Conservation (phyloP, 192 early-diverging fungal species). For the Coemansia furcata region DNA sequence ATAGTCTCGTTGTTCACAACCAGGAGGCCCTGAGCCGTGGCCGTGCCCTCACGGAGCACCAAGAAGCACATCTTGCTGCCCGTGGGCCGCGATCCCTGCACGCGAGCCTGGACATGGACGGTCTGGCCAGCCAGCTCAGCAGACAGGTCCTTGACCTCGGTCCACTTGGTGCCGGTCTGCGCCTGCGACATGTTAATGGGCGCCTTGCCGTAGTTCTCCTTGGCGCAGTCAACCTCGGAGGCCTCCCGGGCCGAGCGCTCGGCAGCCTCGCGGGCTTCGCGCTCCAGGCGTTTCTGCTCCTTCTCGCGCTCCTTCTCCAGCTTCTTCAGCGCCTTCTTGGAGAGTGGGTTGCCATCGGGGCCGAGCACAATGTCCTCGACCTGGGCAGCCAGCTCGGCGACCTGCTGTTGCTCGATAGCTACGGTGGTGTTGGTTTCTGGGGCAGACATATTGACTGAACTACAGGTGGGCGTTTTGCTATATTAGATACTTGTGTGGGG, state of each 20-base stretch:
- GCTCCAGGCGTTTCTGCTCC: slow-evolving; percentile 66
- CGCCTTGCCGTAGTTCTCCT: slow-evolving; percentile 81
- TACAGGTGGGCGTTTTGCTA: not conserved
- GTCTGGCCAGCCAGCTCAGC: slow-evolving; percentile 65
- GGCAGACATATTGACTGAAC: slow-evolving; percentile 23
- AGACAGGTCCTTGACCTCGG: slow-evolving; percentile 64
- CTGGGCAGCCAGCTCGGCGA: slow-evolving; percentile 46
- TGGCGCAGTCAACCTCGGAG: slow-evolving; percentile 69
- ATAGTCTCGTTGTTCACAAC: slow-evolving; percentile 65
- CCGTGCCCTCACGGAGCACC: slow-evolving; percentile 79
- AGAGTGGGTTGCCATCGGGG: slow-evolving; percentile 86
- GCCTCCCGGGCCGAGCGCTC: slow-evolving; percentile 62
- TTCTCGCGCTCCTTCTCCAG: slow-evolving; percentile 88
- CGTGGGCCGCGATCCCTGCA: slow-evolving; percentile 85
- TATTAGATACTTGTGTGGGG: not conserved
- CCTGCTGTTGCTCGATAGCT: slow-evolving; percentile 1
- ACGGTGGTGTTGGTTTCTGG: slow-evolving; percentile 16
- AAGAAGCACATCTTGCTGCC: slow-evolving; percentile 83
- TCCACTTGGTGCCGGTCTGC: slow-evolving; percentile 66
- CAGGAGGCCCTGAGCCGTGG: slow-evolving; percentile 90
- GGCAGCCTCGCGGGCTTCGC: slow-evolving; percentile 59
- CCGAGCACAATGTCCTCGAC: slow-evolving; percentile 56
- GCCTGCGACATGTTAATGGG: slow-evolving; percentile 83
- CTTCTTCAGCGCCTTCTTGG: slow-evolving; percentile 93
- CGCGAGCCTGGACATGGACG: slow-evolving; percentile 83